Conservation (phyloP, 1,284 basidiomycete genomes). For the Gastroboletus turbinatus region DNA sequence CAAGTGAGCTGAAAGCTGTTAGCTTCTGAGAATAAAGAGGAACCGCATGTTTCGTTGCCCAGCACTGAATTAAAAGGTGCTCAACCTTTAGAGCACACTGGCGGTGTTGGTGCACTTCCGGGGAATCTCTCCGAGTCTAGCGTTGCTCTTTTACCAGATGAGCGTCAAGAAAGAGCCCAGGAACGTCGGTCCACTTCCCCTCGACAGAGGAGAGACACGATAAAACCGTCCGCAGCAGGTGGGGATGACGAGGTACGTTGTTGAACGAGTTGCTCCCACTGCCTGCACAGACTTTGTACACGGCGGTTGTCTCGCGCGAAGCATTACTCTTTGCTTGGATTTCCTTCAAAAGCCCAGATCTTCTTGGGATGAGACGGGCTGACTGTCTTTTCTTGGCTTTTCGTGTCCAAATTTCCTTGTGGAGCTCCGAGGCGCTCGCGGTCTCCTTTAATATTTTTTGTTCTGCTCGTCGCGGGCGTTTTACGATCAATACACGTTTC, state of each 20-base stretch:
- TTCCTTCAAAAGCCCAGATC: background rate
- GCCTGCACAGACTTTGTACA: background rate
- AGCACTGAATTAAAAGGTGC: constrained; percentile 31
- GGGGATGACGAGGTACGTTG: constrained; percentile 24
- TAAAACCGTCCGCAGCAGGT: constrained; percentile 7
- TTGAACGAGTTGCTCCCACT: background rate
- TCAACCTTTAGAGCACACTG: constrained; percentile 26
- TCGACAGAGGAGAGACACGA: constrained; percentile 21
- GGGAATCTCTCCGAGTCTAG: constrained; percentile 33
- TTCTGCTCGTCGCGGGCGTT: background rate
- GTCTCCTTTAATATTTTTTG: background rate
- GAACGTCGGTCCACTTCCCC: background rate
- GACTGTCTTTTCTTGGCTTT: background rate
- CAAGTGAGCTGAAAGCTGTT: background rate
- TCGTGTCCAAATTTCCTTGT: background rate
- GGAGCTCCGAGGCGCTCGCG: background rate
- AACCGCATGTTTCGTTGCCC: constrained; percentile 20
- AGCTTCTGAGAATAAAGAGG: constrained; percentile 4
- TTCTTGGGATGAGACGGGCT: background rate
- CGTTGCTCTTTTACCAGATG: constrained; percentile 34
- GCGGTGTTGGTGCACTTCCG: constrained; percentile 32
- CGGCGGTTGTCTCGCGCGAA: background rate
- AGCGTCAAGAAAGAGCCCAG: constrained; percentile 20
- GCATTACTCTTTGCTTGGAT: background rate
- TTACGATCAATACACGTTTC: background rate